Evolutionary conservation across 1,139 yeast genomes (phyloP), one percentile per base, ranked within the genome.

Genomic region (Arxiozyma slooffiae): DNA sequence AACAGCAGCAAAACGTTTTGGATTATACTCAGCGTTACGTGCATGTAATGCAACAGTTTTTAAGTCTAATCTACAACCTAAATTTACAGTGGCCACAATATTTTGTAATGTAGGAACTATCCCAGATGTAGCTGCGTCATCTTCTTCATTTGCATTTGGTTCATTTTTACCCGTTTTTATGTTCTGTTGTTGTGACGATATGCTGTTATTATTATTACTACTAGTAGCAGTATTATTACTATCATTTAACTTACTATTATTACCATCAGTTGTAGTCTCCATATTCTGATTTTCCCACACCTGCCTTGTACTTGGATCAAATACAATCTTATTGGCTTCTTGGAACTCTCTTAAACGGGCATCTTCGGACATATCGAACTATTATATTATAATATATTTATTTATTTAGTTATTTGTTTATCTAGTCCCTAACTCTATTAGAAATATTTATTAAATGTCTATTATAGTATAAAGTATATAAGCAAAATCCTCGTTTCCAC

Each of bases 1-100:
- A 50, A 92, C 99, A 52, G 99, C 99, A 17, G 99, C 99, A 74
- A 92, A 92, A 75, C 99, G 96, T 72, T 78, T 83, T 49, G 98
- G 98, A 64, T 92, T 92, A 70, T 92, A 92, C 70, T 92, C 99
- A 30, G 99, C 99, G 71, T 92, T 92, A 78, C 99, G 89, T 3
- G 98, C 98, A 71, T 92, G 99, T 58, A 92, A 75, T 0, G 99
- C 99, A 68, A 92, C 94, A 26, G 98, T 94, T 67, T 92, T 92
- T 67, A 92, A 78, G 69, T 94, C 98, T 62, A 92, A 75, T 56
- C 97, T 83, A 69, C 98, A 92, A 62, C 92, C 98, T 68, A 92
- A 76, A 67, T 94, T 92, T 53, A 92, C 98, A 0, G 99, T 92
- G 38, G 99, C 98, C 48, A 92, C 99, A 52, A 92, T 94, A 74